Conservation (phyloP, 202 grass and related monocot genomes). For the Eragrostis tef region DNA sequence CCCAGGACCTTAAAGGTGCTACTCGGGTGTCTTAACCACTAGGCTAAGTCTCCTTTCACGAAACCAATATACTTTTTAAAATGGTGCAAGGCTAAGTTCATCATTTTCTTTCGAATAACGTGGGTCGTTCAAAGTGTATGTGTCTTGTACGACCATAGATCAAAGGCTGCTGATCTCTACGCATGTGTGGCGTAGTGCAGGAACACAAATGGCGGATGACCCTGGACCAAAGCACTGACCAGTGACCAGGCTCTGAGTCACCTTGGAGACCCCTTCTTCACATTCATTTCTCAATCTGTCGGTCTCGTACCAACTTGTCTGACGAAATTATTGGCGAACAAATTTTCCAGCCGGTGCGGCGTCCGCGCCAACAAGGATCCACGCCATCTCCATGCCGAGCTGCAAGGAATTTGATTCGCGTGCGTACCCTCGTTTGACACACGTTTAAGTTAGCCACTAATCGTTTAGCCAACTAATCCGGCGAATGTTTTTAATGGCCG, state of each 20-base stretch:
- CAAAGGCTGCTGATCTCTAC: not conserved
- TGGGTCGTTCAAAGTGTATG: too few relatives aligned
- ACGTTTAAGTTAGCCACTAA: not conserved
- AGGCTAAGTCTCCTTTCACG: too few relatives aligned
- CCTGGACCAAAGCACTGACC: slow-evolving; percentile 51
- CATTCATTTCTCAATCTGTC: slow-evolving; percentile 43
- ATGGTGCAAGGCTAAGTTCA: too few relatives aligned
- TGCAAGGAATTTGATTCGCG: slow-evolving; percentile 9
- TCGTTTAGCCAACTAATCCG: not conserved
- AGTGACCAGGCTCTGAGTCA: slow-evolving; percentile 65
- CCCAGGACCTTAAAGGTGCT: too few relatives aligned
- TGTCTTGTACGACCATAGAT: too few relatives aligned
- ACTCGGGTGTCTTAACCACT: too few relatives aligned
- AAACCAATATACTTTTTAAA: too few relatives aligned
- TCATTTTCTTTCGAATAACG: too few relatives aligned
- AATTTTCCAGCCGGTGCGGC: slow-evolving; percentile 30
- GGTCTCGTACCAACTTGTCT: slow-evolving; percentile 34
- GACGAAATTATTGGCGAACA: slow-evolving; percentile 26
- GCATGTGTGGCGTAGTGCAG: not conserved
- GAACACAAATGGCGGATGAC: not conserved
- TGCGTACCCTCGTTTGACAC: not conserved
- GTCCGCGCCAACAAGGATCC: slow-evolving; percentile 46
- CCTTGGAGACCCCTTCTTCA: not conserved
- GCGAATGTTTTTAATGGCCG: not conserved
- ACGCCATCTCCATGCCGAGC: slow-evolving; percentile 17